phyloP scores from a whole-genome alignment of 352 stramenopile genomes.

The Phytophthora pistaciae region DNA sequence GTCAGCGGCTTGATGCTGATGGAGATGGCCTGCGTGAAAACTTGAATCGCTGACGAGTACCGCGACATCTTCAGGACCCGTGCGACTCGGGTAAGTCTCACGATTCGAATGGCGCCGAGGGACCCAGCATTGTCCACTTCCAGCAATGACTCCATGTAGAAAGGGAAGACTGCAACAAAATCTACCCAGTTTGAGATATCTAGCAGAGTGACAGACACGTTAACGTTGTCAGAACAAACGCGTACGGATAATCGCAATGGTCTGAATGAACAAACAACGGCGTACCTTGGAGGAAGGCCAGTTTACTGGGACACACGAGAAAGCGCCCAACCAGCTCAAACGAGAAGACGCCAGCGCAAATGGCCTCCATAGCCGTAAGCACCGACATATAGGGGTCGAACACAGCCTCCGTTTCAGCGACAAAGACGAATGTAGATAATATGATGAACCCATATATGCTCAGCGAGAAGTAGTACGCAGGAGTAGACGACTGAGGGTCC shows the following conservation, averaged over 20 bases:
- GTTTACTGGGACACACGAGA: conserved; percentile 55
- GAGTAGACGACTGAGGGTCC: conserved; percentile 69
- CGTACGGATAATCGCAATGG: background rate
- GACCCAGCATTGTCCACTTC: conserved; percentile 68
- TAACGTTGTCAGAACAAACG: background rate
- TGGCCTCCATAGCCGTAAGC: conserved; percentile 51
- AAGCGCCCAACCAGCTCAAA: conserved; percentile 69
- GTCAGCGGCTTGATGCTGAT: conserved; percentile 84
- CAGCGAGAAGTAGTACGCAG: conserved; percentile 73
- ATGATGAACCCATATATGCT: conserved; percentile 72
- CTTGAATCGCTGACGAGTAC: conserved; percentile 88
- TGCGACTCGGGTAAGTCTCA: conserved; percentile 84
- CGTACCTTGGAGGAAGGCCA: conserved; percentile 61
- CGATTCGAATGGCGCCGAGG: conserved; percentile 83
- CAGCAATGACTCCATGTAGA: conserved; percentile 83
- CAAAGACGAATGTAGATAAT: conserved; percentile 73
- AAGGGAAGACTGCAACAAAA: conserved; percentile 84
- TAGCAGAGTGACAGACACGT: conserved; percentile 17
- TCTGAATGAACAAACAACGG: background rate
- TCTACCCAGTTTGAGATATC: conserved; percentile 87
- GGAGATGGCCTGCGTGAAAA: conserved; percentile 80
- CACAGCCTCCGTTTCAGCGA: conserved; percentile 66
- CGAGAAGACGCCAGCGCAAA: conserved; percentile 68
- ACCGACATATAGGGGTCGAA: conserved; percentile 45
- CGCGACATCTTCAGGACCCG: conserved; percentile 90